Percentiles rank a stretch among this genome's conserved stretches.
Conservation (phyloP, 345 rosid species). For the Lenwebbia sp. region DNA sequence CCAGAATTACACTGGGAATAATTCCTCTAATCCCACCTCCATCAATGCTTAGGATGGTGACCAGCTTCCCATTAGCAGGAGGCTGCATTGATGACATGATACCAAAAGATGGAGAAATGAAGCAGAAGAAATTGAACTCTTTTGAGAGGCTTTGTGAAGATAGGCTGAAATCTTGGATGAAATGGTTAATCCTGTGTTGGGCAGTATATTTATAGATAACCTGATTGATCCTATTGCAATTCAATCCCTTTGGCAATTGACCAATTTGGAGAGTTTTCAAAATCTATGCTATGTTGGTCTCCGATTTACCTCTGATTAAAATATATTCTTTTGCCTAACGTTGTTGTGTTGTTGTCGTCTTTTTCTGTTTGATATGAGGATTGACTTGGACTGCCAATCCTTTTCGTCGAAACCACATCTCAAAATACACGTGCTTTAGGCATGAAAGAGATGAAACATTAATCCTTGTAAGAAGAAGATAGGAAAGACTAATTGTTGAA, state of each 20-base stretch:
- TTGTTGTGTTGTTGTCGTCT: not conserved
- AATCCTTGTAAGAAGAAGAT: not conserved
- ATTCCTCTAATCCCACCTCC: conserved; percentile 82
- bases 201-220: not conserved
- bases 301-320: not conserved
- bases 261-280: not conserved
- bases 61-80: conserved; percentile 34
- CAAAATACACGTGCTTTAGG: not conserved
- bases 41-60: conserved; percentile 67
- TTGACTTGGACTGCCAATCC: not conserved
- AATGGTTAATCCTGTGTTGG: not conserved
- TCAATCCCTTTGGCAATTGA: not conserved
- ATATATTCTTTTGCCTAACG: not conserved
- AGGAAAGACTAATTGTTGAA: not conserved
- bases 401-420: not conserved
- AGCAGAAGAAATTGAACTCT: not conserved
- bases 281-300: not conserved
- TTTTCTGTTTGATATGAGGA: not conserved
- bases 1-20: conserved; percentile 51
- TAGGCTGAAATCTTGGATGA: not conserved
- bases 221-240: not conserved
- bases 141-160: not conserved
- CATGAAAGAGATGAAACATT: not conserved
- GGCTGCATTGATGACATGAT: conserved; percentile 6
- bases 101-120: not conserved